Base-by-base conservation (phyloP, 1,139 yeast genomes). In the Debaryomyces singareniensis region DNA sequence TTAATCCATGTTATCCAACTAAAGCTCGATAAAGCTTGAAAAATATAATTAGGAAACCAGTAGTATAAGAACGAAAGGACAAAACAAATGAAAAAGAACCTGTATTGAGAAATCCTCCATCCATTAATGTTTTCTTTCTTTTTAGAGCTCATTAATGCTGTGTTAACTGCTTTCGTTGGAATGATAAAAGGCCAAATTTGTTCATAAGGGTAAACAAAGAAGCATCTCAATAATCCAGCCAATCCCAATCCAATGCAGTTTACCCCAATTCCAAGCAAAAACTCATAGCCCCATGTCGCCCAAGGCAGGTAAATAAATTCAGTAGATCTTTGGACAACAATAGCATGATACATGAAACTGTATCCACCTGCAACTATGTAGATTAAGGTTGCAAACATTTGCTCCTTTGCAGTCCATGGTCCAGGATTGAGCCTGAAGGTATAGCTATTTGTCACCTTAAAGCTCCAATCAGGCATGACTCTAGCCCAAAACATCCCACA, bases 1-100 rank as follows among this genome's bases (percentile, higher is more conserved):
- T 61, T 54, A 29, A 76, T 74, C 84, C 84, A 78, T 3, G 76
- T 68, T 48, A 71, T 65, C 82, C 83, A 76, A 45, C 71, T 74
- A 53, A 77, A 77, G 11, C 57, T 53, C 2, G 73, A 61, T 11
- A 75, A 47, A 1, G 76, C 76, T 26, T 51, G 49, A 45, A 75
- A 71, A 5, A 75, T 38, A 37, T 61, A 74, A 33, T 60, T 56
- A 10, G 84, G 83, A 13, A 77, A 25, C 81, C 82, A 78, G 45
- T 59, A 70, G 51, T 70, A 77, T 10, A 55, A 21, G n/a, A 32
- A 30, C 32, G 64, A 55, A 16, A 35, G 38, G 9, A 36, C 40
- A 27, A 50, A 47, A 2, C 36, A 41, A 13, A 44, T 29, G 26
- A 51, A 53, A 38, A 61, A 60, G 35, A 58, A 58, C 11, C 34